Base-by-base conservation (phyloP, 345 rosid species). In the Ceriops zippeliana region DNA sequence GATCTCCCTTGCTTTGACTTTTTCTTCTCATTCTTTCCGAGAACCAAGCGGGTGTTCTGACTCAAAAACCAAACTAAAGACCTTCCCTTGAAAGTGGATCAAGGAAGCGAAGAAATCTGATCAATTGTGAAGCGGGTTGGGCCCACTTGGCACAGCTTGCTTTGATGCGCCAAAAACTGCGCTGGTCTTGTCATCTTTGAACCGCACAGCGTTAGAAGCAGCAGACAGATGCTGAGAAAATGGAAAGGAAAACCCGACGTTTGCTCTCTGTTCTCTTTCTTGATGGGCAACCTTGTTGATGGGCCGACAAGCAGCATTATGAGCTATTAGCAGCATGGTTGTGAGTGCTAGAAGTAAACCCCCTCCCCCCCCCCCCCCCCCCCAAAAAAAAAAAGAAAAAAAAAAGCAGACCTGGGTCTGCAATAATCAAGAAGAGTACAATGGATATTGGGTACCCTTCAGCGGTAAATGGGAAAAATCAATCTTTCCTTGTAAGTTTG, bases 111-210 rank as follows among this genome's bases (percentile, higher is more conserved):
- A 54, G 27, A 71, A 42, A 56, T 38, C 57, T 6, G 10, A 30
- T 79, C 70, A 86, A 67, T 86, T 86, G 72, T 86, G 90, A 70
- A 86, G 87, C 15, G 90, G 87, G 65, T 86, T 84, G 5, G 87
- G 90, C 60, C 90, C 90, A 26, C 79, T 79, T 0, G 90, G 87
- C 53, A 84, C 86, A 47, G 21, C 42, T 58, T 67, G 67, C 63
- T 73, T 59, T 5, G 85, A 69, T 30, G 65, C 70, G 27, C 38
- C 64, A 30, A n/a, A 76, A 22, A 54, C 7, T 27, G 71, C 60
- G 34, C 54, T 71, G 52, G 57, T 35, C 59, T 60, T 70, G 67
- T 62, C 24, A 21, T 53, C 61, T 54, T 35, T 27, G 8, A 66
- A 38, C 51, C 47, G 68, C 49, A 21, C 21, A n/a, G 60, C 64